These are phyloP conservation scores for Trichoderma erinaceum DNA, from an alignment of 495 filamentous ascomycete species.

Conservation along the genomic window DNA sequence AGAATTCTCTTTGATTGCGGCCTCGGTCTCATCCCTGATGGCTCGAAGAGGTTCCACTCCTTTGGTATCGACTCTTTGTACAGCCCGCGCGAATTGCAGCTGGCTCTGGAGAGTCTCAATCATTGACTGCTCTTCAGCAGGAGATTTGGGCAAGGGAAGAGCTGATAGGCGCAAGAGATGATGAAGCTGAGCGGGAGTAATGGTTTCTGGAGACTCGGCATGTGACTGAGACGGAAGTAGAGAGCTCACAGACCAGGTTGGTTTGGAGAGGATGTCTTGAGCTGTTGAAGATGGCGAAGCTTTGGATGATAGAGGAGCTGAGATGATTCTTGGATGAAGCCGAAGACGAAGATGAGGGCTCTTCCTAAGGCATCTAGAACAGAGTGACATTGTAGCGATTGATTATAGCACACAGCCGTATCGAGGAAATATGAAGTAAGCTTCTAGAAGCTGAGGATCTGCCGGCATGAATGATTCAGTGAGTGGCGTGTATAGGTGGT, in stretches of 20 bases:
- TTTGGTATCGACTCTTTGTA: conserved; percentile 71
- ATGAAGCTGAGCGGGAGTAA: conserved; percentile 49
- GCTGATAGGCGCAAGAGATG: conserved; percentile 90
- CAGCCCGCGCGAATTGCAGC: conserved; percentile 78
- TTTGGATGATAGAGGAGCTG: conserved; percentile 15
- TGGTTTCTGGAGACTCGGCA: conserved; percentile 31
- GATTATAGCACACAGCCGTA: not conserved
- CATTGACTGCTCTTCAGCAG: conserved; percentile 55
- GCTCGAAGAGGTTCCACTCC: conserved; percentile 64
- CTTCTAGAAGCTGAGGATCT: no score
- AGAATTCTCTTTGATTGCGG: conserved; percentile 35
- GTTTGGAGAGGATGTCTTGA: conserved; percentile 53
- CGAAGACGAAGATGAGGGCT: not conserved
- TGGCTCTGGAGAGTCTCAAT: conserved; percentile 71
- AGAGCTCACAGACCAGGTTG: conserved; percentile 79
- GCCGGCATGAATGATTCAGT: not conserved
- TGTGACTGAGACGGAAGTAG: conserved; percentile 49
- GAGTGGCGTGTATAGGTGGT: not conserved
- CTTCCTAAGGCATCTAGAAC: not conserved
- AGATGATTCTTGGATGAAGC: not conserved
- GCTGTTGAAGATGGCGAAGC: conserved; percentile 16
- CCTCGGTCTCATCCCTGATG: conserved; percentile 73
- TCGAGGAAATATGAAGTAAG: no score
- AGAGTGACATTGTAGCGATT: conserved; percentile 14
- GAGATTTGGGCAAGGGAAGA: conserved; percentile 61